phyloP scores from a whole-genome alignment of 805 yeast genomes.

The Kodamaea lidongshanica region DNA sequence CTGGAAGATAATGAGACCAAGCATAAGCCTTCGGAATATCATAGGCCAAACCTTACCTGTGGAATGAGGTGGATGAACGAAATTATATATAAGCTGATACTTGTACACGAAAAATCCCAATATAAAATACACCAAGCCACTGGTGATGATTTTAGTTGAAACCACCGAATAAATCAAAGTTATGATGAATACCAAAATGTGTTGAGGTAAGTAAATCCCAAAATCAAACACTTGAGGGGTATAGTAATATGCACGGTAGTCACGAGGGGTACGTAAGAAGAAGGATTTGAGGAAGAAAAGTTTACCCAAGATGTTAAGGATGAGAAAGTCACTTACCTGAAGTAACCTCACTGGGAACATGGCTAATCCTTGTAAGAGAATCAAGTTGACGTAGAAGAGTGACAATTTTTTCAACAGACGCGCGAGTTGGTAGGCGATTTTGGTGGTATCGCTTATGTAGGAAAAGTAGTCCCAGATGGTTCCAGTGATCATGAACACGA shows the following conservation, averaged over 20 bases:
- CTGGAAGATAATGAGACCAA: slow-evolving; percentile 52
- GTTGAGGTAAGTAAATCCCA: slow-evolving; percentile 59
- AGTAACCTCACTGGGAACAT: slow-evolving; percentile 55
- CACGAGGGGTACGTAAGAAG: slow-evolving; percentile 44
- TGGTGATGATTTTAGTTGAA: slow-evolving; percentile 52
- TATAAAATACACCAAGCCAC: slow-evolving; percentile 51
- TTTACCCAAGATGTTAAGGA: slow-evolving; percentile 36
- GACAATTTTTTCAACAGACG: slow-evolving; percentile 46
- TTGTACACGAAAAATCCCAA: slow-evolving; percentile 56
- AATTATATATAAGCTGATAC: slow-evolving; percentile 54
- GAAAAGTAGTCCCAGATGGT: slow-evolving; percentile 57
- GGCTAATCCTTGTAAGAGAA: slow-evolving; percentile 63
- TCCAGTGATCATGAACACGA: slow-evolving; percentile 58
- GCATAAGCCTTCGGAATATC: slow-evolving; percentile 48
- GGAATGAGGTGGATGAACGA: slow-evolving; percentile 60
- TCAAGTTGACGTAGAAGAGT: slow-evolving; percentile 52
- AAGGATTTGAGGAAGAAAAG: slow-evolving; percentile 33
- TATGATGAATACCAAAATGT: slow-evolving; percentile 51
- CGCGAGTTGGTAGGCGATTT: slow-evolving; percentile 51
- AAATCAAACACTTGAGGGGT: slow-evolving; percentile 57
- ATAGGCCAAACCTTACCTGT: slow-evolving; percentile 66
- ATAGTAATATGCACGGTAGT: slow-evolving; percentile 45
- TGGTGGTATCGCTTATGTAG: slow-evolving; percentile 51
- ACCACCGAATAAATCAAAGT: slow-evolving; percentile 56
- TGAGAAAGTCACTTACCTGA: slow-evolving; percentile 49